Conservation (phyloP, 495 filamentous ascomycete genomes). For the Beverwykella pulmonaria region DNA sequence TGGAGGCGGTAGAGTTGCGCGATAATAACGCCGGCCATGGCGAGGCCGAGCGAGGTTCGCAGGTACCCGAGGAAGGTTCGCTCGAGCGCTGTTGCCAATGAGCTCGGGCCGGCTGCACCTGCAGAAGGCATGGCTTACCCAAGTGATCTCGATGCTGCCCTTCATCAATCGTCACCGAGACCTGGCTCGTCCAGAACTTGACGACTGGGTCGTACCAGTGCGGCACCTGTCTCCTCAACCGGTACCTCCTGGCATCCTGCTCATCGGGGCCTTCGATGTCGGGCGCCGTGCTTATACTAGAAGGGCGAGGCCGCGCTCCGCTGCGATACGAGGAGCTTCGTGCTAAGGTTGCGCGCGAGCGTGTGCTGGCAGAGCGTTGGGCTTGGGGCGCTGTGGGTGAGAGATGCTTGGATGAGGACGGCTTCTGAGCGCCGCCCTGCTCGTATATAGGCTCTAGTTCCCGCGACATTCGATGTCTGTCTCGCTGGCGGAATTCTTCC, state of each 20-base stretch:
- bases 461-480: conserved; percentile 25
- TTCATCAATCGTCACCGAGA: conserved; percentile 51
- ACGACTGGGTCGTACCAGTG: conserved; percentile 43
- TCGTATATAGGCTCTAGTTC: conserved; percentile 24
- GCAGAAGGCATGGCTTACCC: conserved; percentile 47
- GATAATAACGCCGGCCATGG: conserved; percentile 66
- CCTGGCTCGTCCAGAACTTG: conserved; percentile 52
- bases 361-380: conserved; percentile 5
- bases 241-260: conserved; percentile 19
- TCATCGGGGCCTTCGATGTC: conserved; percentile 19
- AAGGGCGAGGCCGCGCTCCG: not conserved
- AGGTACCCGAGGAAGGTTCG: conserved; percentile 79
- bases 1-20: conserved; percentile 74
- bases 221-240: conserved; percentile 31
- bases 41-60: conserved; percentile 68
- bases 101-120: not conserved
- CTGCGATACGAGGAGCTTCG: not conserved
- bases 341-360: conserved; percentile 8
- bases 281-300: conserved; percentile 21
- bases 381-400: not conserved
- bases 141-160: conserved; percentile 56
- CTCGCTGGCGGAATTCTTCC: conserved; percentile 14
- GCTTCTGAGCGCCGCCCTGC: not conserved
- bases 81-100: conserved; percentile 64
- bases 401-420: not conserved